Base-by-base conservation (phyloP, 768 basidiomycete genomes). In the Lentinula sp. region DNA sequence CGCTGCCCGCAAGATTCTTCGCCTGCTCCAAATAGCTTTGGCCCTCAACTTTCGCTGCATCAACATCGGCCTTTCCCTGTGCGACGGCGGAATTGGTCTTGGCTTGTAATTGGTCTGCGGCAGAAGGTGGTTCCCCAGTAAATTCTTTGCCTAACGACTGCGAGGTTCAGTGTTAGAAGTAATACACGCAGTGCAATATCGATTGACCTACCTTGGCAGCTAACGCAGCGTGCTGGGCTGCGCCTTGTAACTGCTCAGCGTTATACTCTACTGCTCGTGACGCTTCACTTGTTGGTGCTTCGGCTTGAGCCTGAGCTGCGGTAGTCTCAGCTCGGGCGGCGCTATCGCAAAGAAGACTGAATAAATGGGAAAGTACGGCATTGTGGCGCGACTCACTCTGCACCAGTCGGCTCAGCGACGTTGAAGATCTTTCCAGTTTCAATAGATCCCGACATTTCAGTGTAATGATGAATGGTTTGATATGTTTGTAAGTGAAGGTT, bases 21-120 rank as follows among this genome's bases (percentile, higher is more conserved):
- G 81, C 85, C 64, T 84, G 80, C 23, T 84, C 80, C 5, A 87
- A 70, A 64, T 85, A 86, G 0, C 74, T 74, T 5, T 74, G 73
- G 32, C 79, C 78, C 1, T 76, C 67, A 4, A 75, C 76, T 66
- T 81, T 80, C 0, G 75, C 76, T 11, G 73, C 70, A 6, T 79
- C 76, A 1, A 88, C 75, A 61, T 82, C 78, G 5, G 71, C 69
- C 64, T 82, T 75, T 3, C 86, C 87, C 66, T 88, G 78, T 0
- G 74, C 74, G n/a, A 81, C 83, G 18, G 86, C 87, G 0, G 71
- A 70, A 50, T 84, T 71, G 1, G 81, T 83, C 65, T 73, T 80
- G 52, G 71, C 64, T 45, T 73, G 67, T 21, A 81, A 67, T 52
- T 76, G 70, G 35, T 77, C 77, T 1, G 71, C 60, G 11, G 78